Base-by-base conservation (phyloP, 2,329 filamentous ascomycete species). In the Pseudogymnoascus sp. region DNA sequence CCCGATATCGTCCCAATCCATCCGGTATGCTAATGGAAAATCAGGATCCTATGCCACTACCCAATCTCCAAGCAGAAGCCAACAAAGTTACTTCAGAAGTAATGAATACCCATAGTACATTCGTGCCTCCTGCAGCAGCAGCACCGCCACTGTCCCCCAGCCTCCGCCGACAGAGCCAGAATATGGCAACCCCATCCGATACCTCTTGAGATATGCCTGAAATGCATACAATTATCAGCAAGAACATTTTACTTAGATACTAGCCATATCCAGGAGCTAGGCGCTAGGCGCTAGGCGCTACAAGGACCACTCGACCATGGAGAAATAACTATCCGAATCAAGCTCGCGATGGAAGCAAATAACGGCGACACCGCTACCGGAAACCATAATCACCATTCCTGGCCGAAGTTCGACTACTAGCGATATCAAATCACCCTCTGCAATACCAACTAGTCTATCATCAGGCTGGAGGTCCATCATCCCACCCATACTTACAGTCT, bases 31-130 rank as follows among this genome's bases (percentile, higher is more conserved):
- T 52, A 23, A 58, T 35, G 13, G 45, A 33, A 15, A 10, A 23
- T 13, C 28, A 57, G 67, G 56, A 66, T 41, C 65, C 66, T 2
- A 35, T 65, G 12, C 21, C 64, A 9, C 41, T 65, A 5, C 64
- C 66, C 23, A 65, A 67, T 59, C 63, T 69, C 4, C 60, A 68
- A 35, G 64, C 60, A 28, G 63, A 67, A 55, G 68, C 68, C 4
- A 64, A 61, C 19, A 58, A 61, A 59, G 63, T 69, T 9, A 63
- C 66, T 4, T 59, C 58, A 6, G 63, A 63, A 28, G 66, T 68
- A 2, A 63, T 69, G 8, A 26, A 52, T 23, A 62, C 62, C 30
- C 61, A 61, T 35, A 65, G 63, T 19, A 62, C 61, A 35, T 41
- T 56, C 15, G 28, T 39, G 4, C 56, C 28, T 52, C 37, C 61